A percentile compares a stretch with the other conserved stretches of the same genome.
phyloP scores from a whole-genome alignment of 1,284 basidiomycete genomes.

The Cystobasidiaceae sp. region DNA sequence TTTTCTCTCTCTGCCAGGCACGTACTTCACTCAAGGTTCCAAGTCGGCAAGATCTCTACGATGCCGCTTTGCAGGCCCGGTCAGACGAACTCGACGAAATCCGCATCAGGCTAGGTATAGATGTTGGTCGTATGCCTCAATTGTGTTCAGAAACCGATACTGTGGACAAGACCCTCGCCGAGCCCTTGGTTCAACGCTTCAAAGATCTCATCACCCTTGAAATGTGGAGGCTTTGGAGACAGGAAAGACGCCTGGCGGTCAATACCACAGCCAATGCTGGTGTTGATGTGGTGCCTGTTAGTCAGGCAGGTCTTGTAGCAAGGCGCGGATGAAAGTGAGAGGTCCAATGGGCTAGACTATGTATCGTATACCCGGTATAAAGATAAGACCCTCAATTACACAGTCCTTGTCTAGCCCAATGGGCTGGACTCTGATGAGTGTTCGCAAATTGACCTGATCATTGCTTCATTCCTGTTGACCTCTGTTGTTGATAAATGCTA shows the following conservation, averaged over 20 bases:
- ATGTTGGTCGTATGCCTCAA: not conserved
- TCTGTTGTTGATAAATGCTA: too few species aligned
- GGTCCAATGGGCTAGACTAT: too few species aligned
- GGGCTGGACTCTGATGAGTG: too few species aligned
- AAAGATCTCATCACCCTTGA: not conserved
- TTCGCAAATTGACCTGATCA: too few species aligned
- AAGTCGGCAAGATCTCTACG: not conserved
- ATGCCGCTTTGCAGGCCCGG: not conserved
- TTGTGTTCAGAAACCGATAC: not conserved
- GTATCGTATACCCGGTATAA: too few species aligned
- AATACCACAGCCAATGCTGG: not conserved
- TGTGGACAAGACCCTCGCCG: not conserved
- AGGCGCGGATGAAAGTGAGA: too few species aligned
- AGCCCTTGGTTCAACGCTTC: not conserved
- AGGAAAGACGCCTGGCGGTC: not conserved
- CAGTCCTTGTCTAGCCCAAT: too few species aligned
- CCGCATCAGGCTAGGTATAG: slow-evolving; percentile 4
- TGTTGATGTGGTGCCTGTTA: slow-evolving; percentile 7
- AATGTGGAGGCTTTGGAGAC: not conserved
- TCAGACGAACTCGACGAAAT: not conserved
- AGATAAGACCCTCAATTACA: too few species aligned
- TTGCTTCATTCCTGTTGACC: too few species aligned
- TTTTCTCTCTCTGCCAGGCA: not conserved
- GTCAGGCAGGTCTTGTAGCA: too few species aligned
- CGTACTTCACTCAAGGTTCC: not conserved